These are phyloP conservation scores for Zygosaccharomyces gambellarensis DNA, from an alignment of 805 yeast species.

Conservation along the genomic window DNA sequence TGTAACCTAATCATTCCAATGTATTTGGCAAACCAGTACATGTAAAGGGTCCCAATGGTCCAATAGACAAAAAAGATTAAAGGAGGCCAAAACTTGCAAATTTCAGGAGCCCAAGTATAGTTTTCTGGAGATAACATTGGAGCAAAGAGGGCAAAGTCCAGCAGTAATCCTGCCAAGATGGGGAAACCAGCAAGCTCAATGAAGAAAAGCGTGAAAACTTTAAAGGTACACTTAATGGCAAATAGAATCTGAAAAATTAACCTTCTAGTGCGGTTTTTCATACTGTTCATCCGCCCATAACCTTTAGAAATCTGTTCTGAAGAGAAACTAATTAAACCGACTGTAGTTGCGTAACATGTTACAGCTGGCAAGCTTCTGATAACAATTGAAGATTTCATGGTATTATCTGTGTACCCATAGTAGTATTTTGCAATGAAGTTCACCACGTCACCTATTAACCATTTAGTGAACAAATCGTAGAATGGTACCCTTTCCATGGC, in stretches of 20 bases:
- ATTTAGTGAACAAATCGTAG: constrained; percentile 3
- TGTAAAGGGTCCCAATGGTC: constrained; percentile 75
- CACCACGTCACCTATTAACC: constrained; percentile 17
- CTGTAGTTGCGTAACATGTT: constrained; percentile 27
- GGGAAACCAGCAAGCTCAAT: constrained; percentile 86
- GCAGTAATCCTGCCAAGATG: constrained; percentile 71
- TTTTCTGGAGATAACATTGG: constrained; percentile 23
- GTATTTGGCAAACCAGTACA: constrained; percentile 81
- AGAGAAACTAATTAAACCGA: constrained; percentile 21
- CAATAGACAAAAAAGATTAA: constrained; percentile 42
- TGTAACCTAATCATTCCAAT: constrained; percentile 74
- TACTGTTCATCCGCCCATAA: constrained; percentile 26
- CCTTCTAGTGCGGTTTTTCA: constrained; percentile 39
- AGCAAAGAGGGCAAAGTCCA: constrained; percentile 54
- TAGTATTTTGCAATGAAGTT: constrained; percentile 12
- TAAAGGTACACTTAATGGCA: constrained; percentile 56
- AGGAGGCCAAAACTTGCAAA: constrained; percentile 24
- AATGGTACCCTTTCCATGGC: constrained; percentile 8
- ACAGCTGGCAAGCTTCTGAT: constrained; percentile 28
- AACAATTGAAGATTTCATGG: constrained; percentile 21
- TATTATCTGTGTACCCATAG: constrained; percentile 17
- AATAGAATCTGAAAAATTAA: constrained; percentile 47
- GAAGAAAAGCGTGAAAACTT: constrained; percentile 69
- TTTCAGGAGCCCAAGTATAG: constrained; percentile 22
- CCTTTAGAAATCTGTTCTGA: constrained; percentile 27